These are phyloP conservation scores for Cadophora sp. DNA, from an alignment of 2,329 filamentous ascomycete species.

Conservation along the genomic window DNA sequence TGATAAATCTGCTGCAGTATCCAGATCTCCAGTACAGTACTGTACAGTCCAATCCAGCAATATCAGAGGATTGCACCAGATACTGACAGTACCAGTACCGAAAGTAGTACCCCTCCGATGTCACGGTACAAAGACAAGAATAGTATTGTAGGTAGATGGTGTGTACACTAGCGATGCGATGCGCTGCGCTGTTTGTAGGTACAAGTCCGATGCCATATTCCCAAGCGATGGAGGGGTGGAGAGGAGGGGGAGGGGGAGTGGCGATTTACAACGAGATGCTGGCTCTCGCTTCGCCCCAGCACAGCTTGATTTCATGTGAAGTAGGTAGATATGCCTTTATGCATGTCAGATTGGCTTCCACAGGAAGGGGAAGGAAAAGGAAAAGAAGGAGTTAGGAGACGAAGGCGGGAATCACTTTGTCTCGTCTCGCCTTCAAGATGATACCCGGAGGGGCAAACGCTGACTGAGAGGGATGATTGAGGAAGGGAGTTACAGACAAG, in stretches of 20 bases:
- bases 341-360: background rate
- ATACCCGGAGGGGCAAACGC: background rate
- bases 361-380: background rate
- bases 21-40: too few species aligned
- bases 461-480: too few species aligned
- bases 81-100: too few species aligned
- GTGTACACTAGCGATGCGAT: background rate
- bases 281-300: background rate
- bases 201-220: background rate
- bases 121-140: background rate
- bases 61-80: too few species aligned
- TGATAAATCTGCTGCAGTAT: too few species aligned
- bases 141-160: background rate
- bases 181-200: background rate
- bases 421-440: background rate
- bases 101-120: background rate
- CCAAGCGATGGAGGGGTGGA: background rate
- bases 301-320: background rate
- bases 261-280: background rate
- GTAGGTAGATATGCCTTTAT: background rate
- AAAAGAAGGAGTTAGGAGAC: too few species aligned
- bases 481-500: background rate
- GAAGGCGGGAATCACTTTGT: too few species aligned
- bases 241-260: background rate
- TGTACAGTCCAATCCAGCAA: too few species aligned